Conservation (phyloP, 169 alveolate species). For the Eimeria maxima region DNA sequence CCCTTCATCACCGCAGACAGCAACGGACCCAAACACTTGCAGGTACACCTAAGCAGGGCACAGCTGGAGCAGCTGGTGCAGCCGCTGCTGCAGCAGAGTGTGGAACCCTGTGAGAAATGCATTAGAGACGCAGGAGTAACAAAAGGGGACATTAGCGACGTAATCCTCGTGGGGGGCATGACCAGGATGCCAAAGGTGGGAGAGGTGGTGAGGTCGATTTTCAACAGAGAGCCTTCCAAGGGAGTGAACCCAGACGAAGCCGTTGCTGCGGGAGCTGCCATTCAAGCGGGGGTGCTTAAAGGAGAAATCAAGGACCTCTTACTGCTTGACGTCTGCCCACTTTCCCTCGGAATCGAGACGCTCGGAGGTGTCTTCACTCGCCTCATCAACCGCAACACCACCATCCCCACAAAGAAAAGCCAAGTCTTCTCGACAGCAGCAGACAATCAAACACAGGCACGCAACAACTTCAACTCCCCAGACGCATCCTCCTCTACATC, state of each 20-base stretch:
- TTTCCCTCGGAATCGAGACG: conserved; percentile 98
- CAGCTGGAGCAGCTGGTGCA: no score
- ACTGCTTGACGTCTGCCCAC: conserved; percentile 97
- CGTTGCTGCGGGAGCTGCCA: conserved; percentile 97
- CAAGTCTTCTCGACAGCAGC: conserved; percentile 97
- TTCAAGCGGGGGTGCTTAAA: conserved; percentile 96
- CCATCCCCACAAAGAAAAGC: conserved; percentile 97
- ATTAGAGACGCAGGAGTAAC: conserved; percentile 93
- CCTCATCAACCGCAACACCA: conserved; percentile 96
- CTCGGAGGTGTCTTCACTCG: conserved; percentile 98
- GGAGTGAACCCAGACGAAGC: conserved; percentile 98
- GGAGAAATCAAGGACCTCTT: conserved; percentile 95
- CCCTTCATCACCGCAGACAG: no score
- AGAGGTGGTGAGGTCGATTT: conserved; percentile 95
- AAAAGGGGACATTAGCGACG: conserved; percentile 96
- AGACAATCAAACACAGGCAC: conserved; percentile 93
- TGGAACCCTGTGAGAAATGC: conserved; percentile 95
- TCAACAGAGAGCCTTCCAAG: conserved; percentile 95
- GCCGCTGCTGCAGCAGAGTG: conserved; percentile 91
- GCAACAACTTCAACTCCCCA: background rate
- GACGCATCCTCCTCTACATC: no score
- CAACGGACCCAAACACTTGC: no score
- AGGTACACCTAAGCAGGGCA: no score
- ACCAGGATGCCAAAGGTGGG: conserved; percentile 97
- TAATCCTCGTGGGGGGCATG: conserved; percentile 98